phyloP scores from a whole-genome alignment of 169 alveolate species.

The Plasmodium chabaudi region DNA sequence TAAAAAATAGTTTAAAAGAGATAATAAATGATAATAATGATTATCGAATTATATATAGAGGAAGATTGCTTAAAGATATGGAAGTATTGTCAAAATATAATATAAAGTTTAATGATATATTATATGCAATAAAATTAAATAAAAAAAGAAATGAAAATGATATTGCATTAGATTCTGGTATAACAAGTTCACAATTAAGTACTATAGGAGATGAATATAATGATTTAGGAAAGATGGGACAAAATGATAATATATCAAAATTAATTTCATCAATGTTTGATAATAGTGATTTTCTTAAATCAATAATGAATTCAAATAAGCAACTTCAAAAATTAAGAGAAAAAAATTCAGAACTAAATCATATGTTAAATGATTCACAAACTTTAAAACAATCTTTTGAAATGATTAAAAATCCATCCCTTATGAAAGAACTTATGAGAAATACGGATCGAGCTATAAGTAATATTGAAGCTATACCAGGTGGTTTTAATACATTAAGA shows the following conservation, averaged over 20 bases:
- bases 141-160: conserved; percentile 44
- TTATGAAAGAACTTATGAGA: conserved; percentile 85
- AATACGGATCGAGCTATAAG: conserved; percentile 87
- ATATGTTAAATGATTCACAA: conserved; percentile 83
- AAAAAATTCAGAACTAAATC: conserved; percentile 76
- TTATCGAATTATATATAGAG: conserved; percentile 62
- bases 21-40: conserved; percentile 34
- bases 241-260: conserved; percentile 62
- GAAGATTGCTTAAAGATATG: conserved; percentile 56
- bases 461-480: conserved; percentile 88
- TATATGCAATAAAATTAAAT: conserved; percentile 44
- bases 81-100: conserved; percentile 32
- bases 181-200: conserved; percentile 73
- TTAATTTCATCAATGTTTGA: conserved; percentile 69
- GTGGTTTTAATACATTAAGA: conserved; percentile 85
- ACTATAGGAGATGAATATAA: conserved; percentile 72
- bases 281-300: conserved; percentile 69
- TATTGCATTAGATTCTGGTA: conserved; percentile 61
- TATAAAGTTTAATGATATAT: conserved; percentile 51
- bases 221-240: conserved; percentile 31
- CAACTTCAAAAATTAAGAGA: conserved; percentile 74
- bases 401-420: conserved; percentile 84
- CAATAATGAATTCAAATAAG: conserved; percentile 72
- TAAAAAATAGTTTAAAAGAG: conserved; percentile 38
- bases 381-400: conserved; percentile 82